Evolutionary conservation across 495 filamentous ascomycete species (phyloP), one percentile per base, ranked within the genome.

Genomic region (Penicillium arizonense): DNA sequence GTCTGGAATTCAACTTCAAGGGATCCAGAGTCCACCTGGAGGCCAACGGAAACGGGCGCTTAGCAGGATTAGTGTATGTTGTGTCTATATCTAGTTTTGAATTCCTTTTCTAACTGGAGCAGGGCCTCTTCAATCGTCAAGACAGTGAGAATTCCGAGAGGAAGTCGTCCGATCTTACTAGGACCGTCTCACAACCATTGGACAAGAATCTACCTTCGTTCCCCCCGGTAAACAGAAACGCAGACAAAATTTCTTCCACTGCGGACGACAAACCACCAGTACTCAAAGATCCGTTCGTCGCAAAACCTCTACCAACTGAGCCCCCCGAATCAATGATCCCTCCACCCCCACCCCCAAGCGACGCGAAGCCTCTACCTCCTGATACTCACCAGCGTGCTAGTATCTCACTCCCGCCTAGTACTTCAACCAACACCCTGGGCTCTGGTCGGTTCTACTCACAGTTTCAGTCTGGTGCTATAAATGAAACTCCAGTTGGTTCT

Each of bases 381-480:
- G 35, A 56, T 30, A 20, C 36, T 40, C 45, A 21, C 13, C 58
- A 56, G 14, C 58, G 48, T 18, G 52, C 58, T 1, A 61, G 54
- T 43, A 50, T 56, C 14, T 53, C 52, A 10, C 41, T 48, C 28
- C 54, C 55, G 5, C 24, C 57, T 6, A 56, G 13, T 16, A 8
- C 26, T n/a, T 47, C 59, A 3, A 16, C 42, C 13, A 47, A 49
- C n/a, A 20, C 55, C 13, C 2, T 65, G 30, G 26, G 24, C 12
- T 23, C 54, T 10, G 34, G 47, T 34, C 58, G 61, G 1, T 67
- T 67, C 21, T 67, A 67, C 23, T 67, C 63, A 4, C 48, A 52
- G 6, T 34, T 51, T 4, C 52, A 44, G 34, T 46, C 55, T 21
- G 41, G 18, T 3, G n/a, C 44, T 13, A 24, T 16, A n/a, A 47